phyloP scores from a whole-genome alignment of 495 filamentous ascomycete genomes.

The Sordaria brevicollis region DNA sequence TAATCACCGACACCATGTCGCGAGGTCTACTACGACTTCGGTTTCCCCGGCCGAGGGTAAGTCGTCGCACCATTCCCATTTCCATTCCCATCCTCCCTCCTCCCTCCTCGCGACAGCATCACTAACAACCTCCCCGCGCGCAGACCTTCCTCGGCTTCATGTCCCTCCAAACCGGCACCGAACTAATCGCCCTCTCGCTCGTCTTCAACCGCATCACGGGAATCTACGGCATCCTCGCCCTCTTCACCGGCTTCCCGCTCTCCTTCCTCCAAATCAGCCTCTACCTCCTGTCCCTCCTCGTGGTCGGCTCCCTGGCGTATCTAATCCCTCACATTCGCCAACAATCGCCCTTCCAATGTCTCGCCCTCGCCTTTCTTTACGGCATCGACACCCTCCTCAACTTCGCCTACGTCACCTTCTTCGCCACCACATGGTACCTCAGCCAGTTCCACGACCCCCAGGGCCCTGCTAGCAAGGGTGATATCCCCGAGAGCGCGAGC shows the following conservation, averaged over 20 bases:
- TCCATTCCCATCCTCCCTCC: not conserved
- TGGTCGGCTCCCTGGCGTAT: constrained; percentile 48
- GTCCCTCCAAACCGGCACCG: constrained; percentile 74
- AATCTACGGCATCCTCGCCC: constrained; percentile 77
- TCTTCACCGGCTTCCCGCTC: constrained; percentile 55
- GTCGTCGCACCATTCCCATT: constrained; percentile 4
- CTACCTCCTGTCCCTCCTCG: constrained; percentile 74
- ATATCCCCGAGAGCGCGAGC: constrained; percentile 4
- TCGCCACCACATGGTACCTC: constrained; percentile 76
- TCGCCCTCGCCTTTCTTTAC: constrained; percentile 67
- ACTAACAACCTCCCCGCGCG: not conserved
- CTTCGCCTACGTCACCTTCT: constrained; percentile 64
- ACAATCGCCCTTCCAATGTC: constrained; percentile 55
- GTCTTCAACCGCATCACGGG: constrained; percentile 83
- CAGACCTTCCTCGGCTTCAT: constrained; percentile 77
- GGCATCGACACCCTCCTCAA: constrained; percentile 71
- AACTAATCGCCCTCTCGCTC: constrained; percentile 66
- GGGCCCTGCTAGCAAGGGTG: not conserved
- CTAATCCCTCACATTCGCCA: constrained; percentile 63
- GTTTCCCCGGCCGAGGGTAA: constrained; percentile 27
- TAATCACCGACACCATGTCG: not conserved
- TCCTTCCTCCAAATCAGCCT: constrained; percentile 63
- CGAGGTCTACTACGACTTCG: constrained; percentile 9
- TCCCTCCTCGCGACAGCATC: not conserved
- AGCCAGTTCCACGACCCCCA: constrained; percentile 39